Base-by-base conservation (phyloP, 2,329 filamentous ascomycete genomes). In the Pseudocercospora macadamiae region DNA sequence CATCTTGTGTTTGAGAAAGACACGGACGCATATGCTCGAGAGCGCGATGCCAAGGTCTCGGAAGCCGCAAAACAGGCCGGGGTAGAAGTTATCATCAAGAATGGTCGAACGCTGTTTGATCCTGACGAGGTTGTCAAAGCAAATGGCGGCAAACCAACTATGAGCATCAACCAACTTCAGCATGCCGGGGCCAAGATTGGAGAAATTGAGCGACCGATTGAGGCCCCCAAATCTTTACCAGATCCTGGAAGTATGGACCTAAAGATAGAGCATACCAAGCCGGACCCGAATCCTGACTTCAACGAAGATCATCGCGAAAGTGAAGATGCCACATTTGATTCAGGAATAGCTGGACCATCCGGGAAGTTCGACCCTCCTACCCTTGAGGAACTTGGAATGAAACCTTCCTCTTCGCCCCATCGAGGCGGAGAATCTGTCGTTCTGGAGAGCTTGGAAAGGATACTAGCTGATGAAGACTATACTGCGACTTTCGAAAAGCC, bases 1-100 rank as follows among this genome's bases (percentile, higher is more conserved):
- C 89, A 92, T 73, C 74, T 92, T 4, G 89, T 91, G 0, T 92
- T 91, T 66, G 89, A 93, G 71, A 89, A 88, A 68, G 89, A 92
- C 66, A 90, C 88, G 0, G 89, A 93, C 76, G 80, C 86, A 0
- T 92, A 92, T 74, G 88, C 80, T 3, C 80, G 83, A 14, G 81
- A 85, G 37, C 76, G 89, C 51, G 89, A 93, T 72, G 79, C 78
- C 1, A 75, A 77, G 16, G 81, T 93, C 9, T 74, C 80, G 30
- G 73, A 79, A 14, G 74, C 86, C n/a, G 89, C 89, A 3, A 76
- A 82, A 64, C 75, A 84, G 45, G 85, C 86, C 0, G 89, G 88
- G 1, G 86, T 92, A 1, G 71, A 89, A 67, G 86, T 92, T 18
- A 77, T 92, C n/a, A 75, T 83, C 9, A 81, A 77, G 51, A 80